Percentiles rank a stretch among this genome's conserved stretches.
Evolutionary conservation across 495 filamentous ascomycete genomes (phyloP).

Genomic region (Penicillium taxi): DNA sequence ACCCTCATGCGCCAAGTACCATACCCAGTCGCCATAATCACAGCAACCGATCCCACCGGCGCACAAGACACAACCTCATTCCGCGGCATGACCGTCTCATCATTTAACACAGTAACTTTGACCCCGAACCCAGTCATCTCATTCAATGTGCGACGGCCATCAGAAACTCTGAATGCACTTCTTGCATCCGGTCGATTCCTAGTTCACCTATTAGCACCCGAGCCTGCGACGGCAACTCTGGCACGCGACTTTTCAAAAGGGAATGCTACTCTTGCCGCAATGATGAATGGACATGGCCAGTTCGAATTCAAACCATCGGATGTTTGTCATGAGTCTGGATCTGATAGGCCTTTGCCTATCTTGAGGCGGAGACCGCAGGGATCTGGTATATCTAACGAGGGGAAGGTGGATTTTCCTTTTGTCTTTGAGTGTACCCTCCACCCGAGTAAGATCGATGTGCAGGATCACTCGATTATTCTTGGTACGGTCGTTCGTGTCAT

Average conservation of each 20-base stretch:
- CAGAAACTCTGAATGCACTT: conserved; percentile 61
- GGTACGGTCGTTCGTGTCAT: conserved; percentile 26
- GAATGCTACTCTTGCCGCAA: conserved; percentile 25
- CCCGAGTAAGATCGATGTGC: conserved; percentile 31
- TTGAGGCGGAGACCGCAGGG: conserved; percentile 17
- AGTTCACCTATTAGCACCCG: conserved; percentile 33
- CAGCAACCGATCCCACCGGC: conserved; percentile 33
- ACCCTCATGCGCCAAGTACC: conserved; percentile 61
- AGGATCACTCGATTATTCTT: conserved; percentile 39
- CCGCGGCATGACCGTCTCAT: conserved; percentile 73
- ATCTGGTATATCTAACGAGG: neutral
- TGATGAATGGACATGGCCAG: conserved; percentile 24
- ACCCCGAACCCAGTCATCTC: conserved; percentile 58
- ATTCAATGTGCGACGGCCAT: conserved; percentile 72
- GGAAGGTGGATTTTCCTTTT: conserved; percentile 27
- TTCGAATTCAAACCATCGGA: conserved; percentile 30
- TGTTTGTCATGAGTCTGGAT: neutral
- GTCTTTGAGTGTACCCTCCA: conserved; percentile 35
- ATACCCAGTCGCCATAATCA: conserved; percentile 69
- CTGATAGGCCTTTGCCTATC: conserved; percentile 23
- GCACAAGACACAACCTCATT: conserved; percentile 19
- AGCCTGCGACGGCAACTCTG: conserved; percentile 22
- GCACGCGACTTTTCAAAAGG: conserved; percentile 40
- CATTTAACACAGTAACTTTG: conserved; percentile 69
- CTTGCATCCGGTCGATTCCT: conserved; percentile 36